Percentiles rank a stretch among this genome's conserved stretches.
Evolutionary conservation across 768 basidiomycete species (phyloP).

Genomic region (Lentinula aciculospora): DNA sequence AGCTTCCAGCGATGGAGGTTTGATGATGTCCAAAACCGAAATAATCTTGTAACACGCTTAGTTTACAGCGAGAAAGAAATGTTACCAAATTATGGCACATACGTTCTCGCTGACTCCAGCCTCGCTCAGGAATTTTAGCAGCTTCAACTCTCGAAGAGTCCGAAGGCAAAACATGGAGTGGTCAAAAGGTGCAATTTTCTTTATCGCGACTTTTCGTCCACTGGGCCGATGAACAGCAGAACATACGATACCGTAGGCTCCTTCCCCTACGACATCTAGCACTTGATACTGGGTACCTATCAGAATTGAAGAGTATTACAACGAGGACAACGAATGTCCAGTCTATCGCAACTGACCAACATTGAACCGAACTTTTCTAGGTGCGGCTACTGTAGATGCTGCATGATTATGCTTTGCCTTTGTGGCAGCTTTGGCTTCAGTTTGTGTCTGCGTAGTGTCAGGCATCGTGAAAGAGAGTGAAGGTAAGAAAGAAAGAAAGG

Average conservation of each 20-base stretch:
- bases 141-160: constrained; percentile 83
- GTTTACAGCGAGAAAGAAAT: neutral
- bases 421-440: neutral
- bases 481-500: neutral
- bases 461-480: constrained; percentile 12
- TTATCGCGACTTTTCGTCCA: constrained; percentile 91
- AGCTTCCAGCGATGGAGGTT: constrained; percentile 69
- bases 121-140: constrained; percentile 80
- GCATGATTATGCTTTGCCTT: constrained; percentile 28
- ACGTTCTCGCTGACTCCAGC: constrained; percentile 89
- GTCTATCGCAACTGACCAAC: constrained; percentile 46
- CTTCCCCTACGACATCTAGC: constrained; percentile 83
- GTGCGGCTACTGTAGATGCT: constrained; percentile 43
- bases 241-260: constrained; percentile 93
- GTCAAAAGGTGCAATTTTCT: constrained; percentile 93
- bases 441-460: constrained; percentile 18
- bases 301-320: neutral
- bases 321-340: neutral
- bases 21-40: constrained; percentile 85
- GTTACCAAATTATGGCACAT: constrained; percentile 16
- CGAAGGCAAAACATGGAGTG: constrained; percentile 92
- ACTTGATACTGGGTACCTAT: constrained; percentile 77
- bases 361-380: constrained; percentile 85
- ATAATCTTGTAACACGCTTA: constrained; percentile 55
- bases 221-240: constrained; percentile 86